A percentile compares a stretch with the other conserved stretches of the same genome.
phyloP scores from a whole-genome alignment of 495 filamentous ascomycete species.

The Aspergillus homomorphus region DNA sequence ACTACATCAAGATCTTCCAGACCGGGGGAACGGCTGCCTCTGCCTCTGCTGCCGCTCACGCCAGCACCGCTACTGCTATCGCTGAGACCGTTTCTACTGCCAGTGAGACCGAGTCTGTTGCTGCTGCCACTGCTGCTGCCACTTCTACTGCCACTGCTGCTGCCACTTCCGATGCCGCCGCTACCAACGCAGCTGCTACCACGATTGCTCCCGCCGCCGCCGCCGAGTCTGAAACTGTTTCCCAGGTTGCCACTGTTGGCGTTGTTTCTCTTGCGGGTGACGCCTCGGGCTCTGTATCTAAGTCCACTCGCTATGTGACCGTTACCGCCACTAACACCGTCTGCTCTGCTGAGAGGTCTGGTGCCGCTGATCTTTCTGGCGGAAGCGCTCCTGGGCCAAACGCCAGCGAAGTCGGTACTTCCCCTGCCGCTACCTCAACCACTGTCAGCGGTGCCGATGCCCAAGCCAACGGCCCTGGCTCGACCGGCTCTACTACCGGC shows the following conservation, averaged over 20 bases:
- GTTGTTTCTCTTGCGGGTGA: slow-evolving; percentile 1
- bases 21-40: slow-evolving; percentile 16
- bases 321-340: slow-evolving; percentile 14
- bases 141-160: background rate
- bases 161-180: slow-evolving; percentile 12
- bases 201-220: slow-evolving; percentile 8
- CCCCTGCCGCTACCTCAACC: background rate
- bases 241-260: background rate
- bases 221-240: background rate
- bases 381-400: background rate
- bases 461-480: background rate
- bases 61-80: background rate
- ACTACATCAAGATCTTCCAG: slow-evolving; percentile 64
- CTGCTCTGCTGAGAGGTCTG: background rate
- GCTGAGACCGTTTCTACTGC: slow-evolving; percentile 4
- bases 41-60: background rate
- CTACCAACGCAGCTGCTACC: slow-evolving; percentile 10
- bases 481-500: background rate
- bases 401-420: background rate
- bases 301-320: slow-evolving; percentile 18
- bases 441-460: background rate
- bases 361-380: slow-evolving; percentile 1
- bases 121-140: slow-evolving; percentile 4
- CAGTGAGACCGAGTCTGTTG: background rate
- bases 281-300: slow-evolving; percentile 3